A percentile compares a stretch with the other conserved stretches of the same genome.
Evolutionary conservation across 768 basidiomycete genomes (phyloP).

Genomic region (Mycena leptocephala): DNA sequence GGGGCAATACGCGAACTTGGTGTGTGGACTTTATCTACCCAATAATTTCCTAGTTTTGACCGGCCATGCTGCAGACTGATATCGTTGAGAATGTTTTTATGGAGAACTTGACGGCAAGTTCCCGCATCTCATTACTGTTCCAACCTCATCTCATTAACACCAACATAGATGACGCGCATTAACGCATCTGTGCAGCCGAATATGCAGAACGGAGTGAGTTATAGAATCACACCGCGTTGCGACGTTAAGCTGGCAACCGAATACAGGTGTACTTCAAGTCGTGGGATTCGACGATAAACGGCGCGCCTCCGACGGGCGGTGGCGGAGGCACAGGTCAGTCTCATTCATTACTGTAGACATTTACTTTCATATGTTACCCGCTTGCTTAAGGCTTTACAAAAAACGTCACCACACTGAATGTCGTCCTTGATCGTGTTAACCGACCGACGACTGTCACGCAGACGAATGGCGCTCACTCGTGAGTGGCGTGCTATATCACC

Average conservation of each 20-base stretch:
- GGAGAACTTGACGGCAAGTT: slow-evolving; percentile 61
- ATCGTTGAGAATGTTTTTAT: slow-evolving; percentile 67
- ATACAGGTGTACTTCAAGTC: slow-evolving; percentile 71
- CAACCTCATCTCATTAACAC: background rate
- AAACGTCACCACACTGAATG: slow-evolving; percentile 60
- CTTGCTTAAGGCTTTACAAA: slow-evolving; percentile 56
- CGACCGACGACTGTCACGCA: slow-evolving; percentile 66
- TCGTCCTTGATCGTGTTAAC: slow-evolving; percentile 64
- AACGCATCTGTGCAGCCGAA: slow-evolving; percentile 67
- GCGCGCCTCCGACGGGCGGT: slow-evolving; percentile 70
- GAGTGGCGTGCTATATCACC: slow-evolving; percentile 6
- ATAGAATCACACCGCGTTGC: background rate
- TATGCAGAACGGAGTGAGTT: slow-evolving; percentile 66
- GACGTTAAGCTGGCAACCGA: background rate
- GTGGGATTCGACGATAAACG: slow-evolving; percentile 68
- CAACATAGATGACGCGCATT: slow-evolving; percentile 61
- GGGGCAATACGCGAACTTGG: slow-evolving; percentile 70
- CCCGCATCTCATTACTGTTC: too few species aligned
- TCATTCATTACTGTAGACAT: too few species aligned
- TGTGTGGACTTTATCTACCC: slow-evolving; percentile 37
- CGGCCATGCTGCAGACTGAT: slow-evolving; percentile 58
- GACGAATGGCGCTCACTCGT: slow-evolving; percentile 67
- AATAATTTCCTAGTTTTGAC: background rate
- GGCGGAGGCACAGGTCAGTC: slow-evolving; percentile 66
- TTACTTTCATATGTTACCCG: too few species aligned